Conservation (phyloP, 768 basidiomycete species). For the Phanerochaete sordida region DNA sequence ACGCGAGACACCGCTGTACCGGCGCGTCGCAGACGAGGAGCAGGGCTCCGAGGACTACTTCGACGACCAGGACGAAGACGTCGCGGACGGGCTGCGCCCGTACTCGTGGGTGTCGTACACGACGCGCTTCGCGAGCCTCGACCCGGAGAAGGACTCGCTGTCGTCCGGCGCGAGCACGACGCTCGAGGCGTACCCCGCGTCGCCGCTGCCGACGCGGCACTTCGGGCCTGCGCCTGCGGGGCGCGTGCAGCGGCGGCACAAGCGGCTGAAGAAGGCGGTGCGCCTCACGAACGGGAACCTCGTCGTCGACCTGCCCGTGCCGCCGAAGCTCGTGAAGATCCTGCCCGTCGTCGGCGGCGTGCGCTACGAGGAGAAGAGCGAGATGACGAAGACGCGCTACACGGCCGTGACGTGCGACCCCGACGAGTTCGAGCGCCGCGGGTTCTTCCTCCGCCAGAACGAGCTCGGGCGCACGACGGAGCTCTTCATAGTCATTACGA, state of each 20-base stretch:
- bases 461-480: constrained; percentile 79
- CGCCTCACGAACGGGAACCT: constrained; percentile 86
- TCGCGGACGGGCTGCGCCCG: not conserved
- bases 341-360: constrained; percentile 46
- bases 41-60: constrained; percentile 4
- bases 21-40: constrained; percentile 2
- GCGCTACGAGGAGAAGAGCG: constrained; percentile 36
- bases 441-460: constrained; percentile 84
- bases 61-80: constrained; percentile 5
- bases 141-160: not conserved
- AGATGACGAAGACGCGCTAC: constrained; percentile 72
- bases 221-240: constrained; percentile 87
- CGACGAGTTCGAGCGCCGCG: constrained; percentile 81
- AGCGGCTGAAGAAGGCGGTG: constrained; percentile 64
- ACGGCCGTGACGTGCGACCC: constrained; percentile 94
- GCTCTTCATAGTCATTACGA: constrained; percentile 90
- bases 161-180: not conserved
- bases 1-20: not conserved
- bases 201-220: constrained; percentile 66
- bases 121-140: not conserved
- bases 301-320: constrained; percentile 80
- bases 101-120: not conserved
- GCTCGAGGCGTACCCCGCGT: not conserved
- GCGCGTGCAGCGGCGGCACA: constrained; percentile 69
- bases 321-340: constrained; percentile 63